Base-by-base conservation (phyloP, 1,284 basidiomycete genomes). In the Thelephora terrestris region DNA sequence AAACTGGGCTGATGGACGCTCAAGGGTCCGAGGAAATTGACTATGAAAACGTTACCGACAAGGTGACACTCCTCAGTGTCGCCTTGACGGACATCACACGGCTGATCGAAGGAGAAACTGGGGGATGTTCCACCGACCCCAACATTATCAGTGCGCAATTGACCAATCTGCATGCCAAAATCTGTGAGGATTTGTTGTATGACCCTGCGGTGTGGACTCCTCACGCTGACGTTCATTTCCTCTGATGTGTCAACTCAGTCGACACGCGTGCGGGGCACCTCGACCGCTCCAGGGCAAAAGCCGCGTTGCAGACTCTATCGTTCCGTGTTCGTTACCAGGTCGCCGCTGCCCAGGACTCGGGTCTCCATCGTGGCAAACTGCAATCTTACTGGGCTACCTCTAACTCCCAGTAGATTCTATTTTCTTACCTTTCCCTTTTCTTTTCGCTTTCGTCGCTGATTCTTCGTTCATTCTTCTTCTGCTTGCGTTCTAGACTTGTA, bases 241-340 rank as follows among this genome's bases (percentile, higher is more conserved):
- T 4, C 45, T 46, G 4, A 47, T 39, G 6, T 32, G 3, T 47
- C 21, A 27, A 27, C 23, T 46, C 25, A 86, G 84, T 75, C 37
- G 85, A 87, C 59, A 80, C 78, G 3, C 77, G 81, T 43, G 83
- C 80, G 18, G 76, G 79, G 7, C 77, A 83, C 59, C 69, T 87
- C 32, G 85, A 85, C 52, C 76, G 85, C 38, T 85, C 85, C 4
- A 71, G 76, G 46, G 72, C 78, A 2, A 87, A 86, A 56, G 79
- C 75, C 2, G 71, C 71, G 1, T 62, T 86, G 46, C 81, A 85
- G 57, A 74, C 74, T 42, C 61, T 85, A 10, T 69, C 73, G 5
- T 71, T 81, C 65, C 73, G 79, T n/a, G 63, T 86, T 17, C 61
- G 75, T 55, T 85, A 82, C 56, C 79, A 83, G 56, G 74, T 74